phyloP scores from a whole-genome alignment of 1,284 basidiomycete genomes.

The Naganishia sp. region DNA sequence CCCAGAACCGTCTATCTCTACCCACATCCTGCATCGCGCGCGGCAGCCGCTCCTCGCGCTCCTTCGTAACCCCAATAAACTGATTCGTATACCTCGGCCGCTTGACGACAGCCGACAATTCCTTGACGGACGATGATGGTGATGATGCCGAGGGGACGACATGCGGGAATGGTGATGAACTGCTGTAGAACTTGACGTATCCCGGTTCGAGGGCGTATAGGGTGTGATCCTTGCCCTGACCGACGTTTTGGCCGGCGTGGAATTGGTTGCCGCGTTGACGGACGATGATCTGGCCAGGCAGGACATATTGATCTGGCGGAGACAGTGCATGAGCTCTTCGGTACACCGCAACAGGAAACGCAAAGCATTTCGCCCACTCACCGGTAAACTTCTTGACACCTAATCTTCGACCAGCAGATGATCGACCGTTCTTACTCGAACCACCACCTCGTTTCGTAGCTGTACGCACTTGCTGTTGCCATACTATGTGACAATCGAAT shows the following conservation, averaged over 20 bases:
- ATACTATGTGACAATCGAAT: background rate
- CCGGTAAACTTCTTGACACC: conserved; percentile 94
- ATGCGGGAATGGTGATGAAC: conserved; percentile 49
- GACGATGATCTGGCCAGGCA: conserved; percentile 90
- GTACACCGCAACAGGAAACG: too few relatives aligned
- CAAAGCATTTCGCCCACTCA: conserved; percentile 48
- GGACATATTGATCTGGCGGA: conserved; percentile 73
- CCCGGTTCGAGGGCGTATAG: conserved; percentile 84
- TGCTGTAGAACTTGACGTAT: conserved; percentile 81
- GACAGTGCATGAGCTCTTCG: background rate
- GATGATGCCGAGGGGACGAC: conserved; percentile 53
- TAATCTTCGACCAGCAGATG: conserved; percentile 83
- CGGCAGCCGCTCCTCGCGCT: conserved; percentile 77
- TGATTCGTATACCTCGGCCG: conserved; percentile 58
- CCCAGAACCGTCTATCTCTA: conserved; percentile 52
- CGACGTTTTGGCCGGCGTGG: conserved; percentile 88
- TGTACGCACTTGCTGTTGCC: conserved; percentile 68
- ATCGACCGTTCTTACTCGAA: conserved; percentile 83
- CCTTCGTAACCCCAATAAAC: conserved; percentile 78
- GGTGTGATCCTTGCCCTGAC: conserved; percentile 87
- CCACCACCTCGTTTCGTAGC: conserved; percentile 94
- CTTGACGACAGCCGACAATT: conserved; percentile 53
- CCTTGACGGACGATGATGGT: conserved; percentile 60
- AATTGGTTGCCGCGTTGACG: conserved; percentile 86
- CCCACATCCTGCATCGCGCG: conserved; percentile 71